A percentile compares a stretch with the other conserved stretches of the same genome.
These are phyloP conservation scores for Hanseniaspora vineae DNA, from an alignment of 805 yeast genomes.

Conservation along the genomic window DNA sequence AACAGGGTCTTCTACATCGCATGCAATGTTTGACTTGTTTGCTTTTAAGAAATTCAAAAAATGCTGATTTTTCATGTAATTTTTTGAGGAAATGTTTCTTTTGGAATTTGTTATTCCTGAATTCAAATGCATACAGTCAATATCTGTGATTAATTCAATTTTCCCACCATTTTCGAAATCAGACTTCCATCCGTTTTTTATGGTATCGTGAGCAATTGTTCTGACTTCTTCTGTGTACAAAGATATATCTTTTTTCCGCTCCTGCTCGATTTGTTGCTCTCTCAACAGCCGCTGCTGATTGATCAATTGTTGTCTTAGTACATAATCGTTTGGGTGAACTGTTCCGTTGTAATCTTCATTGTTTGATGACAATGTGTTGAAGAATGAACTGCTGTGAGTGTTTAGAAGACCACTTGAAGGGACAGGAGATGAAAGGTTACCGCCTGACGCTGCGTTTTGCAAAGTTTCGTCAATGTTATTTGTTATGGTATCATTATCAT, in stretches of 20 bases:
- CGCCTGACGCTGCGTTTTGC: no score
- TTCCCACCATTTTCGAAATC: constrained; percentile 56
- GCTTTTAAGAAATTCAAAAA: constrained; percentile 14
- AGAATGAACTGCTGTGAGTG: not conserved
- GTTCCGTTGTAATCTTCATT: constrained; percentile 1
- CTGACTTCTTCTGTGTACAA: constrained; percentile 62
- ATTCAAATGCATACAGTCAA: constrained; percentile 44
- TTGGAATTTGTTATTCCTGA: constrained; percentile 38
- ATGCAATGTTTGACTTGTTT: constrained; percentile 36
- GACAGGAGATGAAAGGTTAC: not conserved
- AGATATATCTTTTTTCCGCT: constrained; percentile 24
- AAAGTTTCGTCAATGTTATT: constrained; percentile 6
- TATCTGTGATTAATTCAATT: constrained; percentile 66
- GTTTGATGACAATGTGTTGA: not conserved
- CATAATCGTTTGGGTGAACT: constrained; percentile 25
- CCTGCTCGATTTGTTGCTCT: constrained; percentile 20
- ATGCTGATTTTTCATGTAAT: constrained; percentile 15
- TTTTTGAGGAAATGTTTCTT: constrained; percentile 31
- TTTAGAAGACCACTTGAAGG: not conserved
- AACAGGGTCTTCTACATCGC: constrained; percentile 74
- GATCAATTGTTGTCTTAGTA: constrained; percentile 21
- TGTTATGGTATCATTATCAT: constrained; percentile 14
- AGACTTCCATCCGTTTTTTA: constrained; percentile 90
- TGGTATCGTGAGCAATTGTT: constrained; percentile 63
- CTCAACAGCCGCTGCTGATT: constrained; percentile 22